A percentile compares a stretch with the other conserved stretches of the same genome.
These are phyloP conservation scores for Cystoderma amianthinum DNA, from an alignment of 768 basidiomycete species.

Conservation along the genomic window DNA sequence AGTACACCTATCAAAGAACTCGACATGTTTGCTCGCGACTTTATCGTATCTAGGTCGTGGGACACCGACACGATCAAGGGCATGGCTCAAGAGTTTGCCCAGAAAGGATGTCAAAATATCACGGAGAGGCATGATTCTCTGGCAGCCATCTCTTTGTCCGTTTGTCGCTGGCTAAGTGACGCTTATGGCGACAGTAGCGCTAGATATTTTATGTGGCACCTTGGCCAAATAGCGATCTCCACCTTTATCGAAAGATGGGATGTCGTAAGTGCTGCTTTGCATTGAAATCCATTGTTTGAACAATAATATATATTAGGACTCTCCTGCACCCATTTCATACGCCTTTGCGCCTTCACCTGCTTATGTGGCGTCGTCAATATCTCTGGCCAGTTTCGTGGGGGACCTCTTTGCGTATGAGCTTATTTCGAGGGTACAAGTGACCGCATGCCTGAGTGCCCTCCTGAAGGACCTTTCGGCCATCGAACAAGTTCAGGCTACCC, in stretches of 20 bases:
- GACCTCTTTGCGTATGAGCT: constrained; percentile 10
- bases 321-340: background rate
- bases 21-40: background rate
- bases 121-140: background rate
- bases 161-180: constrained; percentile 1
- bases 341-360: constrained; percentile 2
- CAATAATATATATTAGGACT: background rate
- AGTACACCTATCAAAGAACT: background rate
- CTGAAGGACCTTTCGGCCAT: constrained; percentile 13
- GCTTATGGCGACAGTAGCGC: background rate
- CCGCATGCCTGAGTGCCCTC: constrained; percentile 11
- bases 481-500: constrained; percentile 11
- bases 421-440: constrained; percentile 10
- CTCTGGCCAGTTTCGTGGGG: constrained; percentile 11
- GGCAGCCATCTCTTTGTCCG: background rate
- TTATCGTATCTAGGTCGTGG: background rate
- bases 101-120: background rate
- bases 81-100: background rate
- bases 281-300: too few relatives aligned
- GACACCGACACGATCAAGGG: background rate
- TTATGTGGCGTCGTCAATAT: constrained; percentile 11
- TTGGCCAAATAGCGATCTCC: background rate
- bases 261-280: background rate
- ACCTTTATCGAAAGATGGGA: background rate
- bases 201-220: background rate